Base-by-base conservation (phyloP, 371 early-diverging fungal species). In the Rhizopus microsporus region DNA sequence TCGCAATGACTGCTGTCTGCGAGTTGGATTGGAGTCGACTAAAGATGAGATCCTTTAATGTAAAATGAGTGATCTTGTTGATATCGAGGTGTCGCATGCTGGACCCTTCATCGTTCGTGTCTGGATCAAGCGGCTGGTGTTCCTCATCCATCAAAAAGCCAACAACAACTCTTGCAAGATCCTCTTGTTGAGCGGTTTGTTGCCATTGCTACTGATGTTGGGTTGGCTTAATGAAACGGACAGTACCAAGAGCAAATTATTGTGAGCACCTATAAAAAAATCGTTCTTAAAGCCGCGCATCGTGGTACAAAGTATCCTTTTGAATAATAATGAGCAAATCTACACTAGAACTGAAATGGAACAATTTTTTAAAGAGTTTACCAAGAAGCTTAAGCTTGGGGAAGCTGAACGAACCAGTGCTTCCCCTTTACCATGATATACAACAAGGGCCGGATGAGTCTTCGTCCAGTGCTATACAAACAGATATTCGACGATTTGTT, bases 41-140 rank as follows among this genome's bases (percentile, higher is more conserved):
- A 57, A 91, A 85, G 15, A 93, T 84, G 17, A 93, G 67, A 55
- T 93, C 92, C 62, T 89, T 88, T 42, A 93, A 78, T 5, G 88
- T 91, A 59, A 90, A 91, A 4, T 78, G 86, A 6, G 15, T 77
- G 67, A 23, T 23, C 23, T 23, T 23, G 23, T 23, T 23, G 23
- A 49, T 44, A 17, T 54, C 29, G 30, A 7, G 3, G 10, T 44
- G 13, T 8, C 68, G 68, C 10, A 38, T 29, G 13, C 29, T 6
- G 16, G 57, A 34, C 30, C 62, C 16, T 1, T 17, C 37, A 44
- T 43, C 35, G 5, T 56, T 42, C 8, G 23, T 15, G 6, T 48
- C 40, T 7, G 39, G 29, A 16, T 61, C 60, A 1, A 44, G 32
- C 16, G 16, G 45, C 7, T 44, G 33, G 4, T 71, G 68, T 39